phyloP scores from a whole-genome alignment of 2,329 filamentous ascomycete species.

The Stromatinia cepivora region DNA sequence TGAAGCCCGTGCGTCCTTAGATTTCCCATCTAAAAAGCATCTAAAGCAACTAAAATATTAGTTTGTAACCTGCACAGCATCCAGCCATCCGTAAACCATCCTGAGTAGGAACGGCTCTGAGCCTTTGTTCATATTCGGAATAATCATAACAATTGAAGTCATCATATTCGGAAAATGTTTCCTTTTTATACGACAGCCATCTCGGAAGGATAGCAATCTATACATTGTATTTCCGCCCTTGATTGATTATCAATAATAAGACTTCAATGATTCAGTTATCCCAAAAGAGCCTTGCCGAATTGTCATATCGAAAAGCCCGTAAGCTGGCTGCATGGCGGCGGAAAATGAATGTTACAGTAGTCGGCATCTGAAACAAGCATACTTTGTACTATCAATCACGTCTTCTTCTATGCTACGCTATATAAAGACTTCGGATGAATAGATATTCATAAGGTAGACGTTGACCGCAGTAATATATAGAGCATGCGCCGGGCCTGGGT shows the following conservation, averaged over 20 bases:
- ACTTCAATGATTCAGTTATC: background rate
- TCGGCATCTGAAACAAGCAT: constrained; percentile 22
- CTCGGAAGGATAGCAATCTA: background rate
- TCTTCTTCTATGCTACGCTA: constrained; percentile 8
- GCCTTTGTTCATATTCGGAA: background rate
- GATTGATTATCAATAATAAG: background rate
- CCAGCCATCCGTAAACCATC: background rate
- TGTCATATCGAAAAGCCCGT: background rate
- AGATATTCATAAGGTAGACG: background rate
- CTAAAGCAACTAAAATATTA: background rate
- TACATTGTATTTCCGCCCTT: background rate
- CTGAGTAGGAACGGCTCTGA: background rate
- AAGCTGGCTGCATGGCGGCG: constrained; percentile 5
- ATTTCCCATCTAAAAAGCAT: background rate
- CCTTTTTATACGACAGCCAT: background rate
- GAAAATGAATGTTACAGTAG: background rate
- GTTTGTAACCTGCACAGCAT: background rate
- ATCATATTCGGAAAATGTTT: background rate
- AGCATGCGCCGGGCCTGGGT: no score
- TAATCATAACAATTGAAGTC: background rate
- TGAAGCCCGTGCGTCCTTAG: background rate
- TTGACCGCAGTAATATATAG: background rate
- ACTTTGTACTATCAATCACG: constrained; percentile 6
- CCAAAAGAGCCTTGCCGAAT: background rate
- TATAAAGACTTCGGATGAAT: background rate